These are phyloP conservation scores for Teratosphaeria epicoccoides DNA, from an alignment of 2,329 filamentous ascomycete species.

Conservation along the genomic window DNA sequence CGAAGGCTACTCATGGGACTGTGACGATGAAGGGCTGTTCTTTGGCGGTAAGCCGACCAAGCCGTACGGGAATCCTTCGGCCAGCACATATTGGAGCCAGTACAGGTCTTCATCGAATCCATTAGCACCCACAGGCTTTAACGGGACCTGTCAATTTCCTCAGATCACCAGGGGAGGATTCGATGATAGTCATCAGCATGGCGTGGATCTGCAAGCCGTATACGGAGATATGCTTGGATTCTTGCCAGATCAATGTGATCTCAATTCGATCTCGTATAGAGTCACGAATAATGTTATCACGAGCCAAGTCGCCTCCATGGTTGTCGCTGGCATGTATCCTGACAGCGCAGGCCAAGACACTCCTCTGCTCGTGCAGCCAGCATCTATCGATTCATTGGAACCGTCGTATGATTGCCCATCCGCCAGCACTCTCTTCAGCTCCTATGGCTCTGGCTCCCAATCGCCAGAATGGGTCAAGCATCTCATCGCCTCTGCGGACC, in stretches of 20 bases:
- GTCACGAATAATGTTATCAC: conserved; percentile 79
- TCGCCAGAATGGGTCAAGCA: conserved; percentile 52
- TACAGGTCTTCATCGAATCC: conserved; percentile 55
- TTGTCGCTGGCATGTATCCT: conserved; percentile 60
- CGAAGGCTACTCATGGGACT: conserved; percentile 64
- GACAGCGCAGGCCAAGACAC: conserved; percentile 18
- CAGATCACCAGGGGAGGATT: conserved; percentile 65
- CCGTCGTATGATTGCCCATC: conserved; percentile 58
- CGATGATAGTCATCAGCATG: conserved; percentile 65
- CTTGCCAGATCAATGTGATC: conserved; percentile 43
- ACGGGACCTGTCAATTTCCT: conserved; percentile 67
- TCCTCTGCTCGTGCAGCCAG: conserved; percentile 39
- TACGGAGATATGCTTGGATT: conserved; percentile 61
- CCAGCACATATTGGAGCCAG: conserved; percentile 55
- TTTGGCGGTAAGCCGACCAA: conserved; percentile 53
- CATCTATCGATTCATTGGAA: conserved; percentile 59
- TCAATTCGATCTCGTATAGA: conserved; percentile 49
- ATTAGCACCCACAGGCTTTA: conserved; percentile 55
- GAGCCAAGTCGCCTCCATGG: conserved; percentile 65
- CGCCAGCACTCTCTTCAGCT: conserved; percentile 35
- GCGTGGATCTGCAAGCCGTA: conserved; percentile 64
- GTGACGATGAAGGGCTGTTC: conserved; percentile 58
- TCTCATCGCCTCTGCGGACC: conserved; percentile 42
- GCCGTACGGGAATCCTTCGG: conserved; percentile 37
- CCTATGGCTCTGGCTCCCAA: conserved; percentile 36